Base-by-base conservation (phyloP, 352 stramenopile species). In the Pythium grandisporangium region DNA sequence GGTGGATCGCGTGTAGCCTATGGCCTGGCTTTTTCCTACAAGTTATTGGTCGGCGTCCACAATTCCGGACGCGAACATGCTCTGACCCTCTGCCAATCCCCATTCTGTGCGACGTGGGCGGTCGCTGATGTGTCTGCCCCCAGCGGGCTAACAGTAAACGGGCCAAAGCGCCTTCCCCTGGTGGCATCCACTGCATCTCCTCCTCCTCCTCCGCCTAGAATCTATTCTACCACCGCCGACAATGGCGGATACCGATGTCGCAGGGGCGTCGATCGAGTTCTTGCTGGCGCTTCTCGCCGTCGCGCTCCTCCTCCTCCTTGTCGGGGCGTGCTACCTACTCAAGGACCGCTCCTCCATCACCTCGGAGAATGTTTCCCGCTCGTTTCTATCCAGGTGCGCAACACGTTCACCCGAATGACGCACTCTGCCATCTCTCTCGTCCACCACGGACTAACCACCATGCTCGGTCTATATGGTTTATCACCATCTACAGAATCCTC, bases 281-380 rank as follows among this genome's bases (percentile, higher is more conserved):
- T 63, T 88, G 47, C 65, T 88, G 29, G 67, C 69, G 24, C 65
- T 88, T 54, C 66, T 88, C 55, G 58, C 71, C 13, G 45, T 81
- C 32, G 70, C 82, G 40, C 60, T 88, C 42, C 51, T 88, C 49
- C 59, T 85, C 41, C 57, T 88, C 32, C 63, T 88, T 21, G 47
- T 72, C 23, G 71, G 71, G 24, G 71, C 69, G 0, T 55, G 84
- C 27, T 88, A 81, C 49, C 61, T 88, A 47, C 51, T 88, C 21
- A 71, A 70, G 37, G 66, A 74, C 26, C 75, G 55, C 24, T 17
- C 39, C 0, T 19, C 43, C 6, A 32, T 29, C 11, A 32, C 42
- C 0, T 34, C 47, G 11, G 44, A 63, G 16, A 30, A 51, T 30
- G 30, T 63, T 17, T 63, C 55, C 30, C 55, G 55, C 19, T 63